These are phyloP conservation scores for Blastobotrys persicus DNA, from an alignment of 1,139 yeast species.

Conservation along the genomic window DNA sequence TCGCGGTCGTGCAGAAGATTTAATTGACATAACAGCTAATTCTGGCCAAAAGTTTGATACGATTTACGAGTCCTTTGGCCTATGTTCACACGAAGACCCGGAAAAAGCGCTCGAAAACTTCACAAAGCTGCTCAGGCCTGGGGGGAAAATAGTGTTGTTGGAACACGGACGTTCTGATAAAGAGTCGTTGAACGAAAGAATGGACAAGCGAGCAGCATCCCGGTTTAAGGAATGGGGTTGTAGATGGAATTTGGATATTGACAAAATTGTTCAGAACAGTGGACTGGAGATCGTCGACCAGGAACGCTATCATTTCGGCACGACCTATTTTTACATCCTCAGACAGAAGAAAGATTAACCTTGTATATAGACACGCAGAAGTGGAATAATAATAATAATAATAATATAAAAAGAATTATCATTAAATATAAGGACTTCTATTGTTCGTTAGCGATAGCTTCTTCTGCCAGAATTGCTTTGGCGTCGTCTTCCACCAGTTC, in stretches of 20 bases:
- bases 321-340: conserved; percentile 51
- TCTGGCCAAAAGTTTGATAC: conserved; percentile 71
- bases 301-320: conserved; percentile 84
- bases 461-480: conserved; percentile 71
- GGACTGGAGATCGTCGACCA: conserved; percentile 82
- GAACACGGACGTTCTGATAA: conserved; percentile 92
- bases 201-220: conserved; percentile 79
- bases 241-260: conserved; percentile 93
- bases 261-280: conserved; percentile 75
- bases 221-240: conserved; percentile 95
- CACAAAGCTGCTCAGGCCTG: conserved; percentile 70
- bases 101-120: conserved; percentile 75
- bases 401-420: conserved; percentile 7
- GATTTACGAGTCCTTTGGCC: conserved; percentile 87
- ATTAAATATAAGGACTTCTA: not conserved
- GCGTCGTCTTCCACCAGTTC: conserved; percentile 69
- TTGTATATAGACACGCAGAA: conserved; percentile 9
- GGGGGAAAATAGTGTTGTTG: conserved; percentile 81
- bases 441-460: conserved; percentile 50
- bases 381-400: conserved; percentile 6
- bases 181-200: conserved; percentile 70
- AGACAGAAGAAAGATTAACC: conserved; percentile 17
- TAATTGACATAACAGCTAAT: conserved; percentile 52
- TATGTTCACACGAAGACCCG: conserved; percentile 95
- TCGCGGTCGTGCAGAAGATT: conserved; percentile 88